Evolutionary conservation across 306 rosid genomes (phyloP).

Genomic region (Fagus sylvatica): DNA sequence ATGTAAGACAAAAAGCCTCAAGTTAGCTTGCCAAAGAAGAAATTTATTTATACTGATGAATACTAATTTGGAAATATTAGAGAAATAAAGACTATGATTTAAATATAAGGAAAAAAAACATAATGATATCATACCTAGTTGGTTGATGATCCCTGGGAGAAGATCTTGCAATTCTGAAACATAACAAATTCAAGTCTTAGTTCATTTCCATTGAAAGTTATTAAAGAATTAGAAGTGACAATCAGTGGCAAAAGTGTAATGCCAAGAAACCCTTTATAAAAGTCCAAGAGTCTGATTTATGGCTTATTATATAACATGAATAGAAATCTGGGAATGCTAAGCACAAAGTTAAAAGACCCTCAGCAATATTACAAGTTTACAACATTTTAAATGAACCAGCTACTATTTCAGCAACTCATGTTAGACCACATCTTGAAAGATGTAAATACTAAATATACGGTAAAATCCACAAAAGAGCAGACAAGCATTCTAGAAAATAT

Average conservation of each 20-base stretch:
- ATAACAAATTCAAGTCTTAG: conserved; percentile 12
- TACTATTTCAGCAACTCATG: background rate
- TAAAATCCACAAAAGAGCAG: background rate
- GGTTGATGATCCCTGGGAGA: conserved; percentile 88
- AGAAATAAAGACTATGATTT: background rate
- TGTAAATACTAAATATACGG: background rate
- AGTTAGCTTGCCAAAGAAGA: too few relatives aligned
- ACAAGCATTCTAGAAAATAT: background rate
- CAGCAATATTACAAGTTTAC: background rate
- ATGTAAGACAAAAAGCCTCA: too few relatives aligned
- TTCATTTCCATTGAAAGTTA: background rate
- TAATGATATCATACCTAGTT: conserved; percentile 59
- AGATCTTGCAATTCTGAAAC: conserved; percentile 92
- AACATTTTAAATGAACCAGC: background rate
- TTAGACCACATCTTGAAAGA: background rate
- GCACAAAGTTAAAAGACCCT: background rate
- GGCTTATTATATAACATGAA: background rate
- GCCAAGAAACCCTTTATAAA: background rate
- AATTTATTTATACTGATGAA: background rate
- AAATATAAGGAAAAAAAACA: background rate
- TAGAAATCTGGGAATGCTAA: background rate
- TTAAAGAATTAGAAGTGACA: background rate
- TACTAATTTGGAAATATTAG: background rate
- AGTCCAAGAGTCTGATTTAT: background rate
- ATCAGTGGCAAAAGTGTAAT: background rate